These are phyloP conservation scores for Desmodesmus armatus DNA, from an alignment of 139 green algal genomes.

Conservation along the genomic window DNA sequence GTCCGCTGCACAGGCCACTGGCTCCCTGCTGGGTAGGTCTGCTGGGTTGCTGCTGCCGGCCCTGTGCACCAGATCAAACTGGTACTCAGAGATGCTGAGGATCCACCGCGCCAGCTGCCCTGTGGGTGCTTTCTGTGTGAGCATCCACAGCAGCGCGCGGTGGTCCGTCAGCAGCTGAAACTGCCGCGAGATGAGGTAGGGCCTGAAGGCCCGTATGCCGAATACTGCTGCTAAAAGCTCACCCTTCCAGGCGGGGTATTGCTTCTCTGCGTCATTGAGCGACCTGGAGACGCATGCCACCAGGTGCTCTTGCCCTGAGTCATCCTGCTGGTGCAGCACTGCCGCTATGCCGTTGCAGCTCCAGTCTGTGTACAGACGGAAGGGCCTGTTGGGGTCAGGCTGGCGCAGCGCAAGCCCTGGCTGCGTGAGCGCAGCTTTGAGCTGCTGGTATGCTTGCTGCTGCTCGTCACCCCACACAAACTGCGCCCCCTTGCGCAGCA, in stretches of 20 bases:
- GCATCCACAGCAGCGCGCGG: too few species aligned
- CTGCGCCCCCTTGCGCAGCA: constrained; percentile 39
- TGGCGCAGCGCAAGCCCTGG: constrained; percentile 5
- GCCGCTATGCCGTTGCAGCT: constrained; percentile 32
- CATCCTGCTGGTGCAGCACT: too few species aligned
- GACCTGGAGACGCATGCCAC: too few species aligned
- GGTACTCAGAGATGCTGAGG: too few species aligned
- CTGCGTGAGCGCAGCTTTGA: constrained; percentile 9
- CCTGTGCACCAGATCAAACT: too few species aligned
- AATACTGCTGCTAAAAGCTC: constrained; percentile 22
- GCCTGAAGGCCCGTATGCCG: neutral
- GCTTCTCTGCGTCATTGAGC: constrained; percentile 34
- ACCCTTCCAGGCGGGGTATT: neutral
- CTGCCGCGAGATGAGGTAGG: neutral
- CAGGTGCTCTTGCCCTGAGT: too few species aligned
- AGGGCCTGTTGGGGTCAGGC: neutral
- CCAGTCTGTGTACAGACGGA: constrained; percentile 45
- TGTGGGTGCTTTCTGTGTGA: too few species aligned
- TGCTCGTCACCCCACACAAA: constrained; percentile 34
- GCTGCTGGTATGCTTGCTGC: constrained; percentile 16
- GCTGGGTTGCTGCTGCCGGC: too few species aligned
- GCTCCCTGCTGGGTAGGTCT: too few species aligned
- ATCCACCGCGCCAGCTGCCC: too few species aligned
- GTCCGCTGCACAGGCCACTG: too few species aligned
- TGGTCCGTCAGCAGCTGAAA: constrained; percentile 24